Base-by-base conservation (phyloP, 441 rosid genomes). In the Erysimum pusillum region DNA sequence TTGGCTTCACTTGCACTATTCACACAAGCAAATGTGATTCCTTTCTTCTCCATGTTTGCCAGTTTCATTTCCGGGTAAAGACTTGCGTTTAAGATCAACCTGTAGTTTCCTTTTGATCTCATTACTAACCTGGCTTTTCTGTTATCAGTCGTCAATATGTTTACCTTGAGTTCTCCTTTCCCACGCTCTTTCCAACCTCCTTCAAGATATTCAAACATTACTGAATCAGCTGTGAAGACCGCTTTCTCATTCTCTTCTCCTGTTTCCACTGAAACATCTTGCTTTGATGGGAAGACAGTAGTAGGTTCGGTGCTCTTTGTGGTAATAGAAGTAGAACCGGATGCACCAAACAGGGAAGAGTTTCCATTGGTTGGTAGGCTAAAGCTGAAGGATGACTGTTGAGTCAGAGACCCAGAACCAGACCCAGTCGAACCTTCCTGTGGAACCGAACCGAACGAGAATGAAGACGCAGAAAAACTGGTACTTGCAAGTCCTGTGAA, bases 151-250 rank as follows among this genome's bases (percentile, higher is more conserved):
- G 88, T 83, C 5, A 91, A 82, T 14, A 95, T 85, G 63, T 92
- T 95, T 74, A 95, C 93, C 82, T 89, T 95, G 38, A 92, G 71
- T 61, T 93, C 95, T 69, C 99, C 99, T 81, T 91, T 95, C 11
- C 98, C 99, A 10, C 99, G 96, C 83, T 93, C 98, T 83, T 91
- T 95, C 99, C 99, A 94, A 62, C 82, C 72, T 11, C 87, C 86
- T 48, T 85, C 90, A n/a, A 79, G 54, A 80, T 67, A 95, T 75
- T 95, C 99, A 69, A 90, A 95, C 81, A 95, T 66, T 59, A 85
- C 79, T 3, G 97, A 91, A 76, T 92, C 98, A 31, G 98, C 88
- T 22, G 91, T 69, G 80, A 92, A 95, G 45, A 75, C 90, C 9
- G 76, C 89, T 74, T 38, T 80, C 81, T 93, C 98, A 32, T 90